These are phyloP conservation scores for Diaporthe amygdali DNA, from an alignment of 2,329 filamentous ascomycete species.

Conservation along the genomic window DNA sequence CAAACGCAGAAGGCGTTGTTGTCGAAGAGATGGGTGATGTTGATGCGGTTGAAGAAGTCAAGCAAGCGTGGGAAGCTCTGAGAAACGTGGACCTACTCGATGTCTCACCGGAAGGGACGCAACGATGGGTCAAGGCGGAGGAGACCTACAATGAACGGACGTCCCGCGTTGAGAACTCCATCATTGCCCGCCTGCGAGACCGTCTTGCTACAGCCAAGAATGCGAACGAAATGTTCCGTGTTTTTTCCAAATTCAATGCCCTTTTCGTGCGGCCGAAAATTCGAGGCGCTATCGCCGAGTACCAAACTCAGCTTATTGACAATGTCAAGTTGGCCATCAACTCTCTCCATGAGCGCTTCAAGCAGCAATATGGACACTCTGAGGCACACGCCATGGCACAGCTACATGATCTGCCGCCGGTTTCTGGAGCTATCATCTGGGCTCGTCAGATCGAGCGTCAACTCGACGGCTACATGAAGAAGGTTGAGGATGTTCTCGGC, in stretches of 20 bases:
- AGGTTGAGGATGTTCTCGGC: conserved; percentile 97
- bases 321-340: conserved; percentile 97
- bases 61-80: conserved; percentile 90
- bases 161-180: conserved; percentile 96
- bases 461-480: conserved; percentile 95
- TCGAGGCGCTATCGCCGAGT: conserved; percentile 94
- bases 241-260: conserved; percentile 99
- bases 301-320: conserved; percentile 96
- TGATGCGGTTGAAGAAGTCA: conserved; percentile 95
- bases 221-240: conserved; percentile 99
- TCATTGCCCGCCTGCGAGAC: conserved; percentile 92
- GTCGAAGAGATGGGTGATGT: conserved; percentile 97
- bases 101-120: conserved; percentile 86
- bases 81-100: conserved; percentile 96
- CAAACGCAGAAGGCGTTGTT: conserved; percentile 67
- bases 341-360: conserved; percentile 93
- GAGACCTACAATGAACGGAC: conserved; percentile 97
- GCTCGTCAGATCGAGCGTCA: conserved; percentile 96
- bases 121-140: conserved; percentile 91
- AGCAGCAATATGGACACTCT: conserved; percentile 97
- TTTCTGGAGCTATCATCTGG: conserved; percentile 97
- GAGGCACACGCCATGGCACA: conserved; percentile 99
- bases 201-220: conserved; percentile 94
- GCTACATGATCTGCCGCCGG: conserved; percentile 90
- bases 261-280: conserved; percentile 99